Evolutionary conservation across 306 rosid genomes (phyloP).

Genomic region (Clitoria ternatea): DNA sequence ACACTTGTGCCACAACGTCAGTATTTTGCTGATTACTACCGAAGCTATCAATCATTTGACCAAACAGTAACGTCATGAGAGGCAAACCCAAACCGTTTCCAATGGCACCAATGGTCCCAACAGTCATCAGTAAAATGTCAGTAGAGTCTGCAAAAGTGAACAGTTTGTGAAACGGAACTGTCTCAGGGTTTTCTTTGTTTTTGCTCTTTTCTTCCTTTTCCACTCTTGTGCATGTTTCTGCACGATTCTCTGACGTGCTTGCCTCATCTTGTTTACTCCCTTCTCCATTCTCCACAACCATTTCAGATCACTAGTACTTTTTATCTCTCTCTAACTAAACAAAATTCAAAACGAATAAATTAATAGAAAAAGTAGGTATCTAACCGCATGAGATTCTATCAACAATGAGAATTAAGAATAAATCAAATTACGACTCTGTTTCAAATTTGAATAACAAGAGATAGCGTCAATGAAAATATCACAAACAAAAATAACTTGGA

Average conservation of each 20-base stretch:
- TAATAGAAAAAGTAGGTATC: background rate
- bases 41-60: slow-evolving; percentile 56
- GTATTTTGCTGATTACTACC: slow-evolving; percentile 47
- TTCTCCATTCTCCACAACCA: slow-evolving; percentile 43
- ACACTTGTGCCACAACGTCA: slow-evolving; percentile 39
- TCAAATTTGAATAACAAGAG: no score
- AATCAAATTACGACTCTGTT: no score
- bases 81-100: slow-evolving; percentile 72
- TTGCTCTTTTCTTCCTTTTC: slow-evolving; percentile 32
- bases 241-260: slow-evolving; percentile 28
- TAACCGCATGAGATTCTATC: no score
- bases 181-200: slow-evolving; percentile 35
- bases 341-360: background rate
- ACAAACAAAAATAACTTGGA: background rate
- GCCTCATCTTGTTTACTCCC: slow-evolving; percentile 16
- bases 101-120: slow-evolving; percentile 66
- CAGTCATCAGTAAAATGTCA: slow-evolving; percentile 53
- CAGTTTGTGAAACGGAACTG: slow-evolving; percentile 60
- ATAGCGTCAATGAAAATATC: background rate
- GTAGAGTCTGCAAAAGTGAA: slow-evolving; percentile 74
- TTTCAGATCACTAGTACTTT: slow-evolving; percentile 25
- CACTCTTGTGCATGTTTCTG: slow-evolving; percentile 25
- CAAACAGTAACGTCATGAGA: slow-evolving; percentile 67
- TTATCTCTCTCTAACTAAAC: slow-evolving; percentile 19
- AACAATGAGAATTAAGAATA: no score